phyloP scores from a whole-genome alignment of 2,329 filamentous ascomycete genomes.

The Colletotrichum sp. region DNA sequence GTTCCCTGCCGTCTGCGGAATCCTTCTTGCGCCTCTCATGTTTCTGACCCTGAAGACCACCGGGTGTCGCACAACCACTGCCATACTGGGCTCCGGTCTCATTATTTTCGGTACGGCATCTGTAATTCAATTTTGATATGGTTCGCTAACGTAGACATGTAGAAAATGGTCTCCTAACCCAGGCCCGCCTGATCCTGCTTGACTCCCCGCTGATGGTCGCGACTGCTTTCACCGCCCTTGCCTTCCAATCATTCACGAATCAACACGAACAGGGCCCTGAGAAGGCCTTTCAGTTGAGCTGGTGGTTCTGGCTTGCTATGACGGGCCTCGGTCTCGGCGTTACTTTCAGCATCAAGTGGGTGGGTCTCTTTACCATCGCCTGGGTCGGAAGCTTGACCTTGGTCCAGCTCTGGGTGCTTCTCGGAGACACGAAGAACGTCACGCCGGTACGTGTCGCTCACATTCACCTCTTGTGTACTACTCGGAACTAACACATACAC shows the following conservation, averaged over 20 bases:
- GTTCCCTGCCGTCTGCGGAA: conserved; percentile 87
- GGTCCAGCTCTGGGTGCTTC: conserved; percentile 92
- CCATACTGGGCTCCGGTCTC: conserved; percentile 80
- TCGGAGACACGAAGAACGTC: conserved; percentile 87
- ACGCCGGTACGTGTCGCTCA: conserved; percentile 62
- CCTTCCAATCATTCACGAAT: conserved; percentile 93
- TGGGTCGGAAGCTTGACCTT: conserved; percentile 94
- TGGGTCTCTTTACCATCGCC: conserved; percentile 96
- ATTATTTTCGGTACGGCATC: conserved; percentile 80
- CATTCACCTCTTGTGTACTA: background rate
- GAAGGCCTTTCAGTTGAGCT: conserved; percentile 85
- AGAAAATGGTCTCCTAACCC: conserved; percentile 96
- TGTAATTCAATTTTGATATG: conserved; percentile 34
- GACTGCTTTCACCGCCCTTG: conserved; percentile 87
- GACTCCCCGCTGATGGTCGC: conserved; percentile 94
- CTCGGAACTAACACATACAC: conserved; percentile 15
- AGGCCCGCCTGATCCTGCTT: conserved; percentile 93
- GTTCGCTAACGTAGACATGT: conserved; percentile 29
- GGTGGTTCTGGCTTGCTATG: conserved; percentile 97
- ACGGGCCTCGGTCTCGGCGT: conserved; percentile 88
- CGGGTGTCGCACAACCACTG: conserved; percentile 86
- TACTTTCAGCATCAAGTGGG: conserved; percentile 97
- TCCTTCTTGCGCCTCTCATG: conserved; percentile 88
- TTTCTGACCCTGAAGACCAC: conserved; percentile 92
- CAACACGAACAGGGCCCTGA: conserved; percentile 92